Evolutionary conservation across 441 rosid genomes (phyloP).

Genomic region (Gossypium davidsonii): DNA sequence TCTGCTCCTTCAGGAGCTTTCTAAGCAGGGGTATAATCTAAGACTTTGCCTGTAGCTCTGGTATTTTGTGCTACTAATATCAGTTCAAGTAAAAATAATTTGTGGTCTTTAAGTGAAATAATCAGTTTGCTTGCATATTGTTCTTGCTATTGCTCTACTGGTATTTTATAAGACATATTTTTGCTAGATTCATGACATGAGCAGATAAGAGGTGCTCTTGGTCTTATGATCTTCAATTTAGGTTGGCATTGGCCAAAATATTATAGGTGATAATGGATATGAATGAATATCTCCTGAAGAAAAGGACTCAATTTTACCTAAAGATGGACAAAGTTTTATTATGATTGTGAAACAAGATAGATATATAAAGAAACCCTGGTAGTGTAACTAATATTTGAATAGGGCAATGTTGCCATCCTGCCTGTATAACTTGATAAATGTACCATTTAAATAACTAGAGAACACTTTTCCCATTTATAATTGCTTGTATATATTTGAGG

Average conservation of each 20-base stretch:
- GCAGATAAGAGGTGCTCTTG: background rate
- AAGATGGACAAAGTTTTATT: background rate
- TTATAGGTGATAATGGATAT: background rate
- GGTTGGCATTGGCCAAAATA: background rate
- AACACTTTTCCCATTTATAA: background rate
- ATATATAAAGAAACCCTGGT: background rate
- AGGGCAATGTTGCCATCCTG: background rate
- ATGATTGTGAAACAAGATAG: background rate
- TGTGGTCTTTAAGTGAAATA: background rate
- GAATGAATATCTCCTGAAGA: background rate
- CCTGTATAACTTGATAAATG: background rate
- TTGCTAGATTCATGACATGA: background rate
- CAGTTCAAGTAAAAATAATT: background rate
- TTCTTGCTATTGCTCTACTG: background rate
- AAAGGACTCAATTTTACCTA: background rate
- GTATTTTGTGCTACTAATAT: slow-evolving; percentile 12
- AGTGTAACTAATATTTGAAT: background rate
- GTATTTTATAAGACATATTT: background rate
- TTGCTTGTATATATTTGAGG: background rate
- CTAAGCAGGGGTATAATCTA: slow-evolving; percentile 77
- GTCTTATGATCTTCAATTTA: background rate
- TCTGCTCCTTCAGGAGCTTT: slow-evolving; percentile 87
- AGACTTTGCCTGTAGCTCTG: slow-evolving; percentile 28
- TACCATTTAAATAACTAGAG: background rate
- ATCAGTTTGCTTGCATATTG: background rate